Evolutionary conservation across 2,329 filamentous ascomycete genomes (phyloP).

Genomic region (Beauveria rudraprayagi): DNA sequence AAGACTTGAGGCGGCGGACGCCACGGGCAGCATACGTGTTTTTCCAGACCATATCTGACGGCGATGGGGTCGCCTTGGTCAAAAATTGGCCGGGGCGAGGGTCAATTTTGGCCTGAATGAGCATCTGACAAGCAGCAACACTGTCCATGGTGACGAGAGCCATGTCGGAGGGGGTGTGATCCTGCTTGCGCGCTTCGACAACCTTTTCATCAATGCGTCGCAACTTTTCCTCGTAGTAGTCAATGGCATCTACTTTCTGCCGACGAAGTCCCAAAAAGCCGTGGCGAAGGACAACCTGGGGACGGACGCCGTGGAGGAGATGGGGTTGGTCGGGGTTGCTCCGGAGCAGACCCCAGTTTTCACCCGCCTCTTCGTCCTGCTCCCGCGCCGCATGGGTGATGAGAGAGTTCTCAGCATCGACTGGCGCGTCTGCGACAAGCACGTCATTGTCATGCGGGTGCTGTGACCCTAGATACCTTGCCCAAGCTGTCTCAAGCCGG

Average conservation of each 20-base stretch:
- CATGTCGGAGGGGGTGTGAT: constrained; percentile 69
- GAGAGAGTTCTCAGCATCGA: background rate
- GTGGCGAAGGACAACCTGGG: constrained; percentile 68
- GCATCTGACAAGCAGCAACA: constrained; percentile 88
- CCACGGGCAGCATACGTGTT: constrained; percentile 80
- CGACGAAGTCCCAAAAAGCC: constrained; percentile 66
- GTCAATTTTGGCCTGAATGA: constrained; percentile 88
- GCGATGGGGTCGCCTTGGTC: constrained; percentile 78
- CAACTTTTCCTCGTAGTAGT: constrained; percentile 86
- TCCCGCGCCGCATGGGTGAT: constrained; percentile 12
- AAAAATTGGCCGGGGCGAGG: constrained; percentile 79
- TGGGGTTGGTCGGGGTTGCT: constrained; percentile 27
- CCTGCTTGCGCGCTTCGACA: constrained; percentile 57
- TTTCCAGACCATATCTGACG: constrained; percentile 87
- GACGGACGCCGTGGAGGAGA: constrained; percentile 41
- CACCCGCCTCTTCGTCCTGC: constrained; percentile 38
- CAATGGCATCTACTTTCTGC: constrained; percentile 77
- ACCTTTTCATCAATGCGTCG: constrained; percentile 72
- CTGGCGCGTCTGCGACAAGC: background rate
- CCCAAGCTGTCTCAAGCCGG: constrained; percentile 77
- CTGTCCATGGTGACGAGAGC: constrained; percentile 98
- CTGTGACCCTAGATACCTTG: constrained; percentile 44
- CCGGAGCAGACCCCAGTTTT: constrained; percentile 53
- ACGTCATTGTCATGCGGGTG: constrained; percentile 12
- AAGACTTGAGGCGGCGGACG: constrained; percentile 67